A percentile compares a stretch with the other conserved stretches of the same genome.
These are phyloP conservation scores for Nymphaea colorata DNA, from an alignment of 164 flowering plant genomes.

Conservation along the genomic window DNA sequence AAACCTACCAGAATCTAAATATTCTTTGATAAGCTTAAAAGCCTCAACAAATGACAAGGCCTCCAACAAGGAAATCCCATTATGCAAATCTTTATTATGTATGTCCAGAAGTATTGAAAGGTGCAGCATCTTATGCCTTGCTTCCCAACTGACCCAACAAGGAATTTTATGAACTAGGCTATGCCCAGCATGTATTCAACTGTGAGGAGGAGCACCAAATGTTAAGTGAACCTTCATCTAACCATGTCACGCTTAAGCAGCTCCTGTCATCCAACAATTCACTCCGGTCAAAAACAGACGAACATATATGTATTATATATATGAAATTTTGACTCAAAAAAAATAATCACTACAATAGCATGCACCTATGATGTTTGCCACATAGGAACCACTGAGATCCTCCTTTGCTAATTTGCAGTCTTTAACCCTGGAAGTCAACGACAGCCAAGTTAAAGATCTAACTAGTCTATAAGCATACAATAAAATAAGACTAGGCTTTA, in stretches of 20 bases:
- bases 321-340: neutral
- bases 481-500: slow-evolving; percentile 1
- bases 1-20: slow-evolving; percentile 8
- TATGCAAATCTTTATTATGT: slow-evolving; percentile 6
- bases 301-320: neutral
- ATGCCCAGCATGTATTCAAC: slow-evolving; percentile 2
- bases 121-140: slow-evolving; percentile 20
- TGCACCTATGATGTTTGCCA: slow-evolving; percentile 7
- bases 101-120: slow-evolving; percentile 5
- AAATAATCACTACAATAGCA: slow-evolving; percentile 4
- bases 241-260: neutral
- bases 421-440: slow-evolving; percentile 34
- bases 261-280: neutral
- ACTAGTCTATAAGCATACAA: too few relatives aligned
- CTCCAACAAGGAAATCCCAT: slow-evolving; percentile 10
- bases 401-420: slow-evolving; percentile 16
- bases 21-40: slow-evolving; percentile 24
- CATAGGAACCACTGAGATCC: slow-evolving; percentile 15
- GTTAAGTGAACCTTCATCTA: too few relatives aligned
- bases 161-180: slow-evolving; percentile 4
- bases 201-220: neutral
- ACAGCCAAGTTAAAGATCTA: neutral
- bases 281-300: neutral
- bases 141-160: slow-evolving; percentile 4
- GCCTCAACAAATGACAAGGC: slow-evolving; percentile 29